Conservation (phyloP, 2,329 filamentous ascomycete genomes). For the Stemphylium lycopersici region DNA sequence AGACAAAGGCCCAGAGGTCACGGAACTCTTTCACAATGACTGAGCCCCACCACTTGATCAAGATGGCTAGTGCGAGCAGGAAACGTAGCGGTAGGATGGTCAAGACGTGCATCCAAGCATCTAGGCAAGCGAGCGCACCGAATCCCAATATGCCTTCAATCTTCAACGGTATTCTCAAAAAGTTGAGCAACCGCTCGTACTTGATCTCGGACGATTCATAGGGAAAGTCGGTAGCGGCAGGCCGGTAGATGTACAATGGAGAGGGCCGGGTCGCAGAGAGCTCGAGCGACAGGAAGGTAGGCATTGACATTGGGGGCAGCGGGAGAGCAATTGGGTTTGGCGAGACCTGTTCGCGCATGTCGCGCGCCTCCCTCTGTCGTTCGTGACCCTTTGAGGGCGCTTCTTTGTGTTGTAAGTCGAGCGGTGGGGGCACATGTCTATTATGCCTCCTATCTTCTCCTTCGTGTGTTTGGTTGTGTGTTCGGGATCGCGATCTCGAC, state of each 20-base stretch:
- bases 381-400: conserved; percentile 36
- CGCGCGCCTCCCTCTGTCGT: conserved; percentile 29
- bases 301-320: conserved; percentile 66
- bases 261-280: conserved; percentile 66
- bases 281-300: conserved; percentile 70
- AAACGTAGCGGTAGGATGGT: conserved; percentile 94
- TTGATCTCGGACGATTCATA: conserved; percentile 95
- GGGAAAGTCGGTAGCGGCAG: conserved; percentile 64
- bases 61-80: conserved; percentile 75
- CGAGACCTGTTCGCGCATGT: conserved; percentile 41
- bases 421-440: conserved; percentile 37
- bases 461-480: conserved; percentile 26
- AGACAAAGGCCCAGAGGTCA: conserved; percentile 78
- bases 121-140: conserved; percentile 87
- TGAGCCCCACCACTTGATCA: conserved; percentile 78
- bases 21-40: conserved; percentile 73
- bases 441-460: conserved; percentile 27
- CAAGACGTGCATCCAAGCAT: conserved; percentile 96
- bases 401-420: conserved; percentile 46
- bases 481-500: conserved; percentile 34
- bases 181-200: conserved; percentile 88
- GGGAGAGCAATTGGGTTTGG: conserved; percentile 59
- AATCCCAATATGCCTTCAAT: conserved; percentile 87
- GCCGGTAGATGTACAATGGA: conserved; percentile 67
- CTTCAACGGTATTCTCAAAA: conserved; percentile 78